These are phyloP conservation scores for Diaporthe humulicola DNA, from an alignment of 2,329 filamentous ascomycete genomes.

Conservation along the genomic window DNA sequence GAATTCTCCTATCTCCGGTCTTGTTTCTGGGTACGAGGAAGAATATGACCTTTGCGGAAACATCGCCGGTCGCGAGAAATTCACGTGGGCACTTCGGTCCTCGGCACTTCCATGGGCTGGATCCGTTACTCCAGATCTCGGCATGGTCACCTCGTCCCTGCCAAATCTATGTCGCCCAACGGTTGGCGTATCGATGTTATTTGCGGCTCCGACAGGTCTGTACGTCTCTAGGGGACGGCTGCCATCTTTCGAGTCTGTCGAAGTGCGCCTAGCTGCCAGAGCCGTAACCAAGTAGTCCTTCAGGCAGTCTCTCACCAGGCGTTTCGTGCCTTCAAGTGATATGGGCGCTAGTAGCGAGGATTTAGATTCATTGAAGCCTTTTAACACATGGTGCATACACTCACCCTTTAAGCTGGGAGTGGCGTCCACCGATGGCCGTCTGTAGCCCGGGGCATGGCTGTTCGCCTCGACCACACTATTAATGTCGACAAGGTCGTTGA, in stretches of 20 bases:
- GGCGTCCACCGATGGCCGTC: conserved; percentile 41
- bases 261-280: conserved; percentile 40
- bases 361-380: conserved; percentile 16
- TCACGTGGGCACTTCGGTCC: conserved; percentile 47
- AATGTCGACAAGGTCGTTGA: conserved; percentile 77
- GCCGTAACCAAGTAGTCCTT: conserved; percentile 52
- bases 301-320: conserved; percentile 60
- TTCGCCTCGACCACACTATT: conserved; percentile 31
- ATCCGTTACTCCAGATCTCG: conserved; percentile 31
- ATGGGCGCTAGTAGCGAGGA: conserved; percentile 50
- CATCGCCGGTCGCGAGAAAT: conserved; percentile 20
- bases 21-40: conserved; percentile 59
- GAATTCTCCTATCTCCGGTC: conserved; percentile 36
- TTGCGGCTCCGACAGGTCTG: not conserved
- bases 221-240: conserved; percentile 26
- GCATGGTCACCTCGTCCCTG: conserved; percentile 18
- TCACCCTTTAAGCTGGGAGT: conserved; percentile 35
- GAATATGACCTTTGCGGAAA: conserved; percentile 56
- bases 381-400: not conserved
- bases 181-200: not conserved
- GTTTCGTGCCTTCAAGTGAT: conserved; percentile 71
- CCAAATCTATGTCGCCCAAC: not conserved
- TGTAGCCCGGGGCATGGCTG: conserved; percentile 22
- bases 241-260: conserved; percentile 31
- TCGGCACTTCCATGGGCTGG: conserved; percentile 1